Evolutionary conservation across 371 early-diverging fungal genomes (phyloP).

Genomic region (Actinomortierella ambigua): DNA sequence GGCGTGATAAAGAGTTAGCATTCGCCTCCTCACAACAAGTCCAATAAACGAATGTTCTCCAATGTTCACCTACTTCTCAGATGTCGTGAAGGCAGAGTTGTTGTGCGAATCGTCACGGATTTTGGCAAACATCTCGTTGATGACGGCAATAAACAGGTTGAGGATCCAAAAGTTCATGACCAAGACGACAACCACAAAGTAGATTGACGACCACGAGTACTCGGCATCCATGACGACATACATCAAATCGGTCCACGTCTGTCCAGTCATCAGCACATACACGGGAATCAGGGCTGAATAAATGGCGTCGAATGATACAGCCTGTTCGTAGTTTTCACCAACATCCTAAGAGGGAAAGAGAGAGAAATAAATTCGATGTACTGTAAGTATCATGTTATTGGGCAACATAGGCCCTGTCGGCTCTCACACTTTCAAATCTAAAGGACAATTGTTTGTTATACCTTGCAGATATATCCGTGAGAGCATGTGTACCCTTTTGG

Average conservation of each 20-base stretch:
- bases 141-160: constrained; percentile 75
- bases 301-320: constrained; percentile 64
- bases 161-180: constrained; percentile 75
- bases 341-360: constrained; percentile 15
- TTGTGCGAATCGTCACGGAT: constrained; percentile 66
- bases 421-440: too few species aligned
- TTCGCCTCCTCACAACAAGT: background rate
- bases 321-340: constrained; percentile 42
- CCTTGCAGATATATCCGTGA: constrained; percentile 55
- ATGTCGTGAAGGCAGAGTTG: constrained; percentile 65
- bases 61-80: constrained; percentile 23
- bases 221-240: constrained; percentile 73
- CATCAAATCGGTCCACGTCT: constrained; percentile 76
- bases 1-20: background rate
- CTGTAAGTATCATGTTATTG: too few species aligned
- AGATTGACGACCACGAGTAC: constrained; percentile 58
- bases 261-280: constrained; percentile 52
- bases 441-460: too few species aligned
- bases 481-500: constrained; percentile 68
- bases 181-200: constrained; percentile 65
- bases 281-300: constrained; percentile 63
- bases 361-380: too few species aligned
- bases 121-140: constrained; percentile 75
- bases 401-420: too few species aligned
- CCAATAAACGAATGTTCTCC: background rate